A percentile compares a stretch with the other conserved stretches of the same genome.
These are phyloP conservation scores for Aegilops tauschii DNA, from an alignment of 176 grass and related monocot species.

Conservation along the genomic window DNA sequence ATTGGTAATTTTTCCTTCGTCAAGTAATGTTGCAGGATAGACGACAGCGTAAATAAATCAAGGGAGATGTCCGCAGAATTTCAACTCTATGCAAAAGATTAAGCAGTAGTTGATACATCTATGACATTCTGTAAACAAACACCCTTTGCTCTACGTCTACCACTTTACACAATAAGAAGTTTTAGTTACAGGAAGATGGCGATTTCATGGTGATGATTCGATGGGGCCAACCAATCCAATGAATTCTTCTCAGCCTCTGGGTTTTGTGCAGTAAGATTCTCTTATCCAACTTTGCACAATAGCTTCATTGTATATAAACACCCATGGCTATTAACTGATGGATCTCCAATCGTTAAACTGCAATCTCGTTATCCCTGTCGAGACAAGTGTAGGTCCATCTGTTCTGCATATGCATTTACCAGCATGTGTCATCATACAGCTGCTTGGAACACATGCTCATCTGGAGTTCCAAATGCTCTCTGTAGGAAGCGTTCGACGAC, in stretches of 20 bases:
- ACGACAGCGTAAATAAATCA: not conserved
- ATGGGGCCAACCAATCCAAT: not conserved
- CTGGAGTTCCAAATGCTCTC: conserved; percentile 42
- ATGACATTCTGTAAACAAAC: not conserved
- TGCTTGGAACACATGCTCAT: conserved; percentile 33
- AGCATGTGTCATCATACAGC: conserved; percentile 28
- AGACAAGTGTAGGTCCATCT: not conserved
- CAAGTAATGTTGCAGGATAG: not conserved
- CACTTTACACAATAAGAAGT: not conserved
- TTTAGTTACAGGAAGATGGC: not conserved
- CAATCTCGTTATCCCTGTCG: not conserved
- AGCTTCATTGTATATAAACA: not conserved
- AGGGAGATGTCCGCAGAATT: not conserved
- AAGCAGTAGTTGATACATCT: not conserved
- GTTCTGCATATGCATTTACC: not conserved
- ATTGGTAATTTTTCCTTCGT: not conserved
- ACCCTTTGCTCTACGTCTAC: not conserved
- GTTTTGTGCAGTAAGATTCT: not conserved
- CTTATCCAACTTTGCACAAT: not conserved
- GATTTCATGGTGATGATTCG: not conserved
- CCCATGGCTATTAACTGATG: not conserved
- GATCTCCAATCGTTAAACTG: not conserved
- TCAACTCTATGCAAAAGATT: not conserved
- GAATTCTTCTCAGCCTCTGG: not conserved
- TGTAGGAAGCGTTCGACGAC: conserved; percentile 58